Conservation (phyloP, 1,284 basidiomycete species). For the Marasmius tenuissimus region DNA sequence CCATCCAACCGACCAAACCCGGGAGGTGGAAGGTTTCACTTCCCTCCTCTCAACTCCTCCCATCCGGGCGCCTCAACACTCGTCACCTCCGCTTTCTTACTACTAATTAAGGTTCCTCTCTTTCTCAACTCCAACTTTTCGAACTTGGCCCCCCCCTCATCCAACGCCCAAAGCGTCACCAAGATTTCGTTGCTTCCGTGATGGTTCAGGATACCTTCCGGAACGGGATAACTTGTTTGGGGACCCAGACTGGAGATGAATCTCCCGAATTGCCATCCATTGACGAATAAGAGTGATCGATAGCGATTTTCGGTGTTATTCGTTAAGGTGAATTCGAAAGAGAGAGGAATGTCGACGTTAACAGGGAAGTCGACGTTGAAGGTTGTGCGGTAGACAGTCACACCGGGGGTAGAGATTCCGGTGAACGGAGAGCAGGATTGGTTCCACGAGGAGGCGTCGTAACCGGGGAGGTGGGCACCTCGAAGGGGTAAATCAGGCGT, state of each 20-base stretch:
- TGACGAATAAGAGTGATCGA: conserved; percentile 37
- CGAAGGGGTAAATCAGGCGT: background rate
- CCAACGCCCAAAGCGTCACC: conserved; percentile 40
- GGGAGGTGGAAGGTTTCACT: no score
- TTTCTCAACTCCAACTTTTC: conserved; percentile 33
- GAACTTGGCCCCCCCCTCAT: conserved; percentile 37
- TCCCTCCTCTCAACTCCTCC: conserved; percentile 25
- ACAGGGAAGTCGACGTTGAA: conserved; percentile 41
- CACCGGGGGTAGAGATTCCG: conserved; percentile 37
- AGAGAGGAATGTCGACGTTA: conserved; percentile 38
- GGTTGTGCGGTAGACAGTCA: conserved; percentile 41
- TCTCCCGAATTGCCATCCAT: conserved; percentile 46
- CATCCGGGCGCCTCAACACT: conserved; percentile 33
- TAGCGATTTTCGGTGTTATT: conserved; percentile 24
- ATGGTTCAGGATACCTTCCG: conserved; percentile 43
- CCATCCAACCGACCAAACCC: no score
- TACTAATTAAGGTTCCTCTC: conserved; percentile 28
- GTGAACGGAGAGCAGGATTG: conserved; percentile 34
- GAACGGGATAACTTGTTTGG: conserved; percentile 35
- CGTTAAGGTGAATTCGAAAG: conserved; percentile 37
- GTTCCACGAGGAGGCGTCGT: conserved; percentile 31
- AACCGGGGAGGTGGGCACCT: conserved; percentile 46
- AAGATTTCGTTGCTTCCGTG: conserved; percentile 38
- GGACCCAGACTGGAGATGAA: conserved; percentile 30
- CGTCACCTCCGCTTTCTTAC: conserved; percentile 29